A percentile compares a stretch with the other conserved stretches of the same genome.
Evolutionary conservation across 257 asterid genomes (phyloP).

Genomic region (Nicotiana undulata): DNA sequence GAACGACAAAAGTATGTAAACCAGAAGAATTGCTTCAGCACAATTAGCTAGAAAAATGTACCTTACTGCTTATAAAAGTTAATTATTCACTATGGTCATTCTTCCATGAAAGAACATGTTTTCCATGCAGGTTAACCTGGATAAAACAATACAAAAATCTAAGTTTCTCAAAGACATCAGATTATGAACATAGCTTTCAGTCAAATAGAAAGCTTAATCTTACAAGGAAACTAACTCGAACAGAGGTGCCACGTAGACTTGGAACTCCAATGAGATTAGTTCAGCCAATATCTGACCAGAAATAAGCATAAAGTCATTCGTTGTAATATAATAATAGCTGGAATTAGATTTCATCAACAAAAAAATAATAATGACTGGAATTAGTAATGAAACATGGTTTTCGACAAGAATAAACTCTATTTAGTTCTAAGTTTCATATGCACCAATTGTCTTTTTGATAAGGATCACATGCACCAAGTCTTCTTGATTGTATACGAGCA

Average conservation of each 20-base stretch:
- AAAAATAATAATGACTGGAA: too few species aligned
- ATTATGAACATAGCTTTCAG: not conserved
- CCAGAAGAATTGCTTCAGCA: not conserved
- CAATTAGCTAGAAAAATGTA: slow-evolving; percentile 6
- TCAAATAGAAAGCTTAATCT: not conserved
- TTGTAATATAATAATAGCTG: too few species aligned
- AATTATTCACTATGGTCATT: slow-evolving; percentile 61
- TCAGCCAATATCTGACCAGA: too few species aligned
- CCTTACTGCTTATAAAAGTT: slow-evolving; percentile 70
- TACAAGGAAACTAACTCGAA: slow-evolving; percentile 42
- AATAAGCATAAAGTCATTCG: too few species aligned
- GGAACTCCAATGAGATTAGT: too few species aligned
- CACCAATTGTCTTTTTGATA: not conserved
- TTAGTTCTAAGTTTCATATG: not conserved
- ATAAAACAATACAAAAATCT: not conserved
- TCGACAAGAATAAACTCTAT: not conserved
- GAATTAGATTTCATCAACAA: too few species aligned
- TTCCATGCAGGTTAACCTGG: slow-evolving; percentile 88
- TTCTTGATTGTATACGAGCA: not conserved
- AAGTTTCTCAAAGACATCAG: not conserved
- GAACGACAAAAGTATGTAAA: not conserved
- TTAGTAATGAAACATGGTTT: too few species aligned
- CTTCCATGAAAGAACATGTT: slow-evolving; percentile 92
- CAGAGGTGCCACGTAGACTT: slow-evolving; percentile 69
- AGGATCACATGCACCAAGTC: not conserved